These are phyloP conservation scores for Euphorbia lathyris DNA, from an alignment of 345 rosid species.

Conservation along the genomic window DNA sequence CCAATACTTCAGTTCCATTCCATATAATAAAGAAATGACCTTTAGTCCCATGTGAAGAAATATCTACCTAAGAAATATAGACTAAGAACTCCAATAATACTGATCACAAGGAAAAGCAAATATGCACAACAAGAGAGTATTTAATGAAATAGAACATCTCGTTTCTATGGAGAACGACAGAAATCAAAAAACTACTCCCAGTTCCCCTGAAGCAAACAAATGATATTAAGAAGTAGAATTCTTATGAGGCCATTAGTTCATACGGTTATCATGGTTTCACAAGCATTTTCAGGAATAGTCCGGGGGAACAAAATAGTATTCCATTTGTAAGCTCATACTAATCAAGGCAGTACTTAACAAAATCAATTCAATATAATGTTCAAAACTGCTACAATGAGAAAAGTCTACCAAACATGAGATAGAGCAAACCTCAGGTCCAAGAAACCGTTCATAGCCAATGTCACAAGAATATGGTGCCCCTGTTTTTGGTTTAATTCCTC, in stretches of 20 bases:
- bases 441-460: constrained; percentile 92
- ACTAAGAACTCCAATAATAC: too few species aligned
- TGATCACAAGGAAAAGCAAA: too few species aligned
- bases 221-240: neutral
- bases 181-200: neutral
- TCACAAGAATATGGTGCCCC: constrained; percentile 98
- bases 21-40: neutral
- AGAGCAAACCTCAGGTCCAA: constrained; percentile 89
- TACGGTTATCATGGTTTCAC: constrained; percentile 5
- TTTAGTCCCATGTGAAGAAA: neutral
- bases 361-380: constrained; percentile 5
- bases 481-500: constrained; percentile 91
- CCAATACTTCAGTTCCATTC: neutral
- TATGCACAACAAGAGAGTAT: neutral
- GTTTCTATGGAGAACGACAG: neutral
- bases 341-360: neutral
- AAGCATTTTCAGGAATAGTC: neutral
- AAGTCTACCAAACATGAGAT: constrained; percentile 15
- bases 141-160: neutral
- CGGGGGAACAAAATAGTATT: constrained; percentile 1
- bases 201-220: neutral
- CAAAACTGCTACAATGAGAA: neutral
- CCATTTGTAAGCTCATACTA: constrained; percentile 7
- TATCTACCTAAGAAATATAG: neutral
- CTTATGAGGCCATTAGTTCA: constrained; percentile 5